A percentile compares a stretch with the other conserved stretches of the same genome.
Evolutionary conservation across 2,329 filamentous ascomycete genomes (phyloP).

Genomic region (Xylariaceae sp.): DNA sequence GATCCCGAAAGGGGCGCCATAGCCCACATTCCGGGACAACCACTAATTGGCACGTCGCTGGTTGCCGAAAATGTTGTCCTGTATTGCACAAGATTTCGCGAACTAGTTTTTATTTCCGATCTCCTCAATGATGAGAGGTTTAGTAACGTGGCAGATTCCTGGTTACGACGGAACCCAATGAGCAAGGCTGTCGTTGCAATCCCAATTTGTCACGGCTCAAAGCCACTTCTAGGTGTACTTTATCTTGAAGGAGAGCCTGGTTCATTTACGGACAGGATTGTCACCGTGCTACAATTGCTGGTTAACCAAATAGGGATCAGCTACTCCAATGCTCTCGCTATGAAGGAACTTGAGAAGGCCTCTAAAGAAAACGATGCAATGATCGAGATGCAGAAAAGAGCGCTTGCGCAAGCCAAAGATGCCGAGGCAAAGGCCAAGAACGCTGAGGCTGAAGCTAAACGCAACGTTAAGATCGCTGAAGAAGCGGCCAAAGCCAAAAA

Average conservation of each 20-base stretch:
- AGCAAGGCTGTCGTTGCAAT: conserved; percentile 81
- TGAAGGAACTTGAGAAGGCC: conserved; percentile 76
- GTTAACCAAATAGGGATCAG: conserved; percentile 80
- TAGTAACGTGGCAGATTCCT: conserved; percentile 73
- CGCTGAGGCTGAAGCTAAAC: conserved; percentile 76
- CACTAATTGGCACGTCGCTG: conserved; percentile 67
- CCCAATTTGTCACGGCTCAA: conserved; percentile 75
- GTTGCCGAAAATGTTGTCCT: conserved; percentile 79
- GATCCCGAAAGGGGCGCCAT: conserved; percentile 72
- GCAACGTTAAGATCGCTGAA: conserved; percentile 81
- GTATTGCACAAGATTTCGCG: conserved; percentile 78
- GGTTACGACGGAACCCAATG: conserved; percentile 70
- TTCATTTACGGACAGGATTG: conserved; percentile 76
- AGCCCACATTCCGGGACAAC: conserved; percentile 69
- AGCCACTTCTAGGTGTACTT: conserved; percentile 73
- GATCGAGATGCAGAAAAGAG: conserved; percentile 77
- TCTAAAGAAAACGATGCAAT: conserved; percentile 79
- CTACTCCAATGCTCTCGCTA: conserved; percentile 70
- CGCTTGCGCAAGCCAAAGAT: conserved; percentile 72
- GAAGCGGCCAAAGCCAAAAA: conserved; percentile 84
- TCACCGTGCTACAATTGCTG: conserved; percentile 70
- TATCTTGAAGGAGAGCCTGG: conserved; percentile 78
- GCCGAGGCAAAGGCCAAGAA: conserved; percentile 78
- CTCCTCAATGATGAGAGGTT: conserved; percentile 78
- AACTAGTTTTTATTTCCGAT: conserved; percentile 76